Base-by-base conservation (phyloP, 306 rosid species). In the Ammopiptanthus mongolicus region DNA sequence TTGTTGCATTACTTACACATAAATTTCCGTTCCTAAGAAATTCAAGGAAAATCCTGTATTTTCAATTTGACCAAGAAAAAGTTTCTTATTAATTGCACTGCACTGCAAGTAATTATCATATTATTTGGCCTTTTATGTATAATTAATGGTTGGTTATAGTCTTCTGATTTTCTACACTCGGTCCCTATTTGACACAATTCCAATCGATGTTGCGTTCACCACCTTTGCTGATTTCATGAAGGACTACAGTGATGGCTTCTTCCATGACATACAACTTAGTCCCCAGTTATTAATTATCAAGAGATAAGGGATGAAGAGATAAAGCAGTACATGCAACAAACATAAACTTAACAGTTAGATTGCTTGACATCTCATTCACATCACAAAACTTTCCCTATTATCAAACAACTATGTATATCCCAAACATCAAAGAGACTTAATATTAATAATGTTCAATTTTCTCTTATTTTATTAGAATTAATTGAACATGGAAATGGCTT, bases 401-500 rank as follows among this genome's bases (percentile, higher is more conserved):
- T 18, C 22, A 23, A 59, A 59, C 22, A 6, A 21, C 44, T 69
- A 68, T 3, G 19, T 8, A 23, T n/a, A 61, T 69, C 59, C 28
- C 39, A 12, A 8, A 42, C n/a, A 53, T 50, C 41, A 37, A 37
- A 39, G n/a, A 42, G 15, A 6, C 4, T n/a, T 55, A 6, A 70
- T 31, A 36, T n/a, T 62, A 9, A 55, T 22, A 18, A 13, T 41
- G 44, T 55, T 55, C 28, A 63, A 13, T n/a, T 68, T 59, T 57
- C 6, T 21, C 12, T 74, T 71, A 22, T 31, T 34, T 74, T 71
- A 18, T 37, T 34, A 36, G 41, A 50, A 11, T 25, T 41, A 59
- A 75, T 58, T 80, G 61, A 80, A 76, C 77, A 84, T 67, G 53
- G 88, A 83, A 76, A 93, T 73, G 44, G 91, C 97, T 83, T 87